A percentile compares a stretch with the other conserved stretches of the same genome.
Conservation (phyloP, 352 stramenopile genomes). For the Phytopythium kandeliae region DNA sequence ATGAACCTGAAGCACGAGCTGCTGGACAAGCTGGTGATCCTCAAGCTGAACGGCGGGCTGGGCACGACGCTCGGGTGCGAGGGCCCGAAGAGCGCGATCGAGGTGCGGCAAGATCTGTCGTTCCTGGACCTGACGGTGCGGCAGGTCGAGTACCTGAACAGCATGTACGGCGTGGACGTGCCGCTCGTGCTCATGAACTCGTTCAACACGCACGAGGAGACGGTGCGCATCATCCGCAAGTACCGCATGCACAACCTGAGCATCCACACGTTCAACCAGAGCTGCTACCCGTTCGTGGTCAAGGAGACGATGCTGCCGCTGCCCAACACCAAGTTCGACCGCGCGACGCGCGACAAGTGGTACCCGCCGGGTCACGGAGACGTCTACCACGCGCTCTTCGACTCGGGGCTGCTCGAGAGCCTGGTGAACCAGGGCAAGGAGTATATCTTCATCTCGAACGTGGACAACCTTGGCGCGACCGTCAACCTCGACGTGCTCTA, state of each 20-base stretch:
- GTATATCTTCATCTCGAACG: conserved; percentile 99
- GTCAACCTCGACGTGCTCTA: conserved; percentile 98
- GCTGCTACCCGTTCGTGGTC: conserved; percentile 89
- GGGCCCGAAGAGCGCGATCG: conserved; percentile 91
- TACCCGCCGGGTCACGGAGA: conserved; percentile 98
- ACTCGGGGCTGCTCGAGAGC: conserved; percentile 94
- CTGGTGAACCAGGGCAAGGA: conserved; percentile 95
- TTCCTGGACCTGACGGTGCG: conserved; percentile 99
- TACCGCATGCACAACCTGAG: conserved; percentile 95
- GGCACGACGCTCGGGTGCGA: conserved; percentile 97
- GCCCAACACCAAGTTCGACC: conserved; percentile 83
- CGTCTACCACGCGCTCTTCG: conserved; percentile 97
- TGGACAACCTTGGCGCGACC: conserved; percentile 98
- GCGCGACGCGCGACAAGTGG: conserved; percentile 73
- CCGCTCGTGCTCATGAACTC: conserved; percentile 99
- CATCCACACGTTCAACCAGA: conserved; percentile 95
- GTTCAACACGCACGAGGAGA: conserved; percentile 99
- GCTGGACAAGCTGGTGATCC: conserved; percentile 95
- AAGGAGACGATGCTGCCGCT: conserved; percentile 89
- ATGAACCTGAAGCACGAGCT: conserved; percentile 92
- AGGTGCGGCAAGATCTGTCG: conserved; percentile 90
- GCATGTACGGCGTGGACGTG: conserved; percentile 92
- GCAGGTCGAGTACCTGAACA: conserved; percentile 95
- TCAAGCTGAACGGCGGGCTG: conserved; percentile 99
- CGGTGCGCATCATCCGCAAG: conserved; percentile 95